phyloP scores from a whole-genome alignment of 2,329 filamentous ascomycete species.

The Botrytis porri region DNA sequence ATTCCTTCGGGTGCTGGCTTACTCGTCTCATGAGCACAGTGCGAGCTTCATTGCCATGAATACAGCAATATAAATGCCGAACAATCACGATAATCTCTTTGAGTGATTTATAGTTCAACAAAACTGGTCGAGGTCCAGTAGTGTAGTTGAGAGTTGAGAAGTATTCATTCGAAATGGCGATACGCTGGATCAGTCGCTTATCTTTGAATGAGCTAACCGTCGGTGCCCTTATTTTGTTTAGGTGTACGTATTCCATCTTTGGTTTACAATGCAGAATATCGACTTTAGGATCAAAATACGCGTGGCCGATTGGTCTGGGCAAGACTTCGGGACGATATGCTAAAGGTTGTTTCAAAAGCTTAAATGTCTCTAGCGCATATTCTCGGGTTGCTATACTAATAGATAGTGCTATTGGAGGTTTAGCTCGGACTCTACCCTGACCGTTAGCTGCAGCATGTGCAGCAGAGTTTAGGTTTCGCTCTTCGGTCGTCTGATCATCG shows the following conservation, averaged over 20 bases:
- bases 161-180: not conserved
- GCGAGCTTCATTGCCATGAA: not conserved
- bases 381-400: not conserved
- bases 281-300: not conserved
- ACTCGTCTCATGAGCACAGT: rapidly evolving
- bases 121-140: not conserved
- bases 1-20: not conserved
- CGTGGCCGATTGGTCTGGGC: not conserved
- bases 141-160: not conserved
- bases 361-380: not conserved
- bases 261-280: not conserved
- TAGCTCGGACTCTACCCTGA: not conserved
- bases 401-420: not conserved
- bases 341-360: not conserved
- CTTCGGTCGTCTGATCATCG: not conserved
- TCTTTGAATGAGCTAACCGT: not conserved
- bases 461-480: not conserved
- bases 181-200: not conserved
- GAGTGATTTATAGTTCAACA: not conserved
- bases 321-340: too few species aligned
- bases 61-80: not conserved
- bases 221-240: not conserved
- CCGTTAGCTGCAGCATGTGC: not conserved
- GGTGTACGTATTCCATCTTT: rapidly evolving
- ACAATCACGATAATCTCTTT: not conserved